A percentile compares a stretch with the other conserved stretches of the same genome.
phyloP scores from a whole-genome alignment of 495 filamentous ascomycete species.

The Hypomontagnella submonticulosa region DNA sequence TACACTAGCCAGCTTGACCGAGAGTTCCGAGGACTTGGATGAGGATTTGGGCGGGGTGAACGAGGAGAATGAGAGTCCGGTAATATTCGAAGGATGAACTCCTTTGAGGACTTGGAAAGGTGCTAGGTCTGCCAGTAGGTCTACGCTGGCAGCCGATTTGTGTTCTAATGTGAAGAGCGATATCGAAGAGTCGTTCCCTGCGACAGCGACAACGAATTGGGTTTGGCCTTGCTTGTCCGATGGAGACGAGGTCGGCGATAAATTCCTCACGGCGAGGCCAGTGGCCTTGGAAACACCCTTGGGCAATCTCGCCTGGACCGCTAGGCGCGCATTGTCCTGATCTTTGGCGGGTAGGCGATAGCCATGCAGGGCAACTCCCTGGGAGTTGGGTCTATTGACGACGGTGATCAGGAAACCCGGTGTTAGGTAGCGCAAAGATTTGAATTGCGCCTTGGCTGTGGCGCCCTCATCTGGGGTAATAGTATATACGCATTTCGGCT shows the following conservation, averaged over 20 bases:
- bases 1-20: slow-evolving; percentile 79
- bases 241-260: slow-evolving; percentile 63
- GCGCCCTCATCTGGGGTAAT: slow-evolving; percentile 66
- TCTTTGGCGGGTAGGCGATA: slow-evolving; percentile 57
- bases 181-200: slow-evolving; percentile 84
- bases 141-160: slow-evolving; percentile 53
- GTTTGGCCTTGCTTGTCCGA: slow-evolving; percentile 62
- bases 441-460: slow-evolving; percentile 64
- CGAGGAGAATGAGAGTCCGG: slow-evolving; percentile 81
- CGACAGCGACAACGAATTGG: slow-evolving; percentile 83
- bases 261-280: slow-evolving; percentile 77
- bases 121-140: slow-evolving; percentile 67
- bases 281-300: slow-evolving; percentile 63
- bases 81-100: slow-evolving; percentile 88
- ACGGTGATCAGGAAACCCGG: slow-evolving; percentile 77
- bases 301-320: slow-evolving; percentile 56
- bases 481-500: slow-evolving; percentile 69
- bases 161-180: slow-evolving; percentile 78
- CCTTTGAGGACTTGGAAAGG: slow-evolving; percentile 71
- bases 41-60: slow-evolving; percentile 66
- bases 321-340: slow-evolving; percentile 55
- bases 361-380: slow-evolving; percentile 64
- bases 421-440: slow-evolving; percentile 80
- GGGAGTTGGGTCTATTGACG: slow-evolving; percentile 59
- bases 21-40: slow-evolving; percentile 65